Evolutionary conservation across 257 asterid genomes (phyloP), one percentile per base, ranked within the genome.

Genomic region (Salvia hispanica): DNA sequence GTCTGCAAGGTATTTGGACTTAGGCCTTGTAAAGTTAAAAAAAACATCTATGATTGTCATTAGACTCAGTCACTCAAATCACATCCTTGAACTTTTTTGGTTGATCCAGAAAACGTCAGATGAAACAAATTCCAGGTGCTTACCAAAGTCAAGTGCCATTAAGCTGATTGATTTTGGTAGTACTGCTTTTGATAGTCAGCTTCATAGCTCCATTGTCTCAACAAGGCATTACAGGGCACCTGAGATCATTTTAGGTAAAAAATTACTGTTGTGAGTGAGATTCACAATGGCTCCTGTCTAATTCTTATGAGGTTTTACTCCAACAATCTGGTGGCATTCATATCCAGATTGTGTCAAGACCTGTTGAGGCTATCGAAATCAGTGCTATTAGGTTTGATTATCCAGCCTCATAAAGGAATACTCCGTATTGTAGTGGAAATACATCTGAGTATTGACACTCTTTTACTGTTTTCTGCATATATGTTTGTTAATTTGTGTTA

Each of bases 191-290:
- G 84, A 48, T 81, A 69, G 44, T 66, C 86, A 75, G 77, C 75
- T 76, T 57, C 84, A 84, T 72, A 74, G 70, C 81, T 84, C 84
- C 79, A 81, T 74, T 76, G 89, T 79, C 68, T 74, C 84, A 53
- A 81, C 89, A 58, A 84, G 89, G 81, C 86, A 84, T 78, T 84
- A 81, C 81, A 79, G 89, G 76, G 89, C 89, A 72, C 89, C 86
- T 74, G 89, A 83, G 78, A 50, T 78, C 72, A 83, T 84, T 78
- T 77, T 81, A 81, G 89, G 89, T 84, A 81, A 83, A 59, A 55
- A 62, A 77, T 76, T 76, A 71, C 63, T 60, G 68, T 64, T 75
- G 74, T 48, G 47, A 15, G 77, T 57, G 76, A 62, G 78, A 37
- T 67, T 76, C 54, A 25, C 62, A 21, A 40, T 58, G 61, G 45